Conservation (phyloP, 345 rosid genomes). For the Turnera subulata region DNA sequence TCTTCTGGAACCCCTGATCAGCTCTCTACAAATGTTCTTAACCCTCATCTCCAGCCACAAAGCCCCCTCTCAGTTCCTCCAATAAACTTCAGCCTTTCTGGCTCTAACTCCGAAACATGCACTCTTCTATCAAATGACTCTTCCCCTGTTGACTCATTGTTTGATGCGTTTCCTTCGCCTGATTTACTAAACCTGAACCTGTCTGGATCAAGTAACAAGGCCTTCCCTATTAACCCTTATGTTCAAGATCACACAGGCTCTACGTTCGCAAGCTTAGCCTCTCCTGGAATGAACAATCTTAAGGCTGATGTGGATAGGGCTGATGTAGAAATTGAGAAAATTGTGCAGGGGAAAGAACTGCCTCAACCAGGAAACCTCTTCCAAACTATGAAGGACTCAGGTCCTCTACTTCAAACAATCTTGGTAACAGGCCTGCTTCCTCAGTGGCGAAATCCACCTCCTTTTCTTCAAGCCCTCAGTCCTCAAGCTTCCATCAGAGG, state of each 20-base stretch:
- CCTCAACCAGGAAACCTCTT: conserved; percentile 46
- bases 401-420: conserved; percentile 33
- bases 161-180: background rate
- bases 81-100: background rate
- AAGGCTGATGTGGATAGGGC: background rate
- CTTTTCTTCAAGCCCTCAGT: conserved; percentile 13
- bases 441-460: conserved; percentile 46
- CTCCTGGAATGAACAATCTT: background rate
- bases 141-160: background rate
- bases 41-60: background rate
- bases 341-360: conserved; percentile 24
- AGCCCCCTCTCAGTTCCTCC: background rate
- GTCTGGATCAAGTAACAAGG: background rate
- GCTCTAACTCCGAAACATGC: conserved; percentile 1
- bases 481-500: background rate
- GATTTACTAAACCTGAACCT: conserved; percentile 5
- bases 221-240: background rate
- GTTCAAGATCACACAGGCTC: background rate
- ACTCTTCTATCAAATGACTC: background rate
- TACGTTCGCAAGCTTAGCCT: background rate
- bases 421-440: conserved; percentile 36
- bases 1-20: background rate
- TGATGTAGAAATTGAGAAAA: conserved; percentile 5
- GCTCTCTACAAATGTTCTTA: background rate
- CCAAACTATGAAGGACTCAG: conserved; percentile 35